Evolutionary conservation across 1,284 basidiomycete species (phyloP), one percentile per base, ranked within the genome.

Genomic region (Apiotrichum gamsii): DNA sequence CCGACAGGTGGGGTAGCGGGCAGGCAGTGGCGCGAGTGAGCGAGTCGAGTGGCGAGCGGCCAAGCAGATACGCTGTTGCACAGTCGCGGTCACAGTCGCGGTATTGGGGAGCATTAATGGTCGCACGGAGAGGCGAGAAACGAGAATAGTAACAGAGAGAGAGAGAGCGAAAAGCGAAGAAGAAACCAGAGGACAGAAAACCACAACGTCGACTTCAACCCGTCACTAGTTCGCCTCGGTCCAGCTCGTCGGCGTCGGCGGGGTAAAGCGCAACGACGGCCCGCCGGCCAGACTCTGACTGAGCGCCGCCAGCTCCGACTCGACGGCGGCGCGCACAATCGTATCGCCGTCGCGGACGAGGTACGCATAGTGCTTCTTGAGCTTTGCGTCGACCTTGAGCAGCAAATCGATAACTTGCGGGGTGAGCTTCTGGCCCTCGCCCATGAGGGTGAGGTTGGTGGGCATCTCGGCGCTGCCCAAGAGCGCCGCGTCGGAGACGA

Each of bases 351-450:
- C 73, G 32, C 70, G 62, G 4, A 70, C 49, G 0, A 76, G 54
- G 5, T 53, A 36, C 2, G 59, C 56, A 45, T 72, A 69, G 53
- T 73, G 62, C 64, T 74, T 75, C 71, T 72, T 74, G 8, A 76
- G 52, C 50, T 62, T 65, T n/a, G 55, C 47, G 54, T 76, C 75
- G 6, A 70, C 63, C 56, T 75, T 75, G 38, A 61, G 28, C 5
- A 75, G 68, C 18, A 72, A 52, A n/a, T 76, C 74, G 9, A 68
- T 56, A 16, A 73, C 45, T 19, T 54, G 51, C 14, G 65, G 63
- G 11, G 67, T 71, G 38, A 74, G 52, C 41, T 63, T 61, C 38
- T 69, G 69, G 15, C 69, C 69, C 43, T 69, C 67, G n/a, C 68
- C 68, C 3, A 67, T 57, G 37, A 69, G 49, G 5, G 55, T 58